Conservation (phyloP, 2,329 filamentous ascomycete species). For the Colletotrichum eleusines region DNA sequence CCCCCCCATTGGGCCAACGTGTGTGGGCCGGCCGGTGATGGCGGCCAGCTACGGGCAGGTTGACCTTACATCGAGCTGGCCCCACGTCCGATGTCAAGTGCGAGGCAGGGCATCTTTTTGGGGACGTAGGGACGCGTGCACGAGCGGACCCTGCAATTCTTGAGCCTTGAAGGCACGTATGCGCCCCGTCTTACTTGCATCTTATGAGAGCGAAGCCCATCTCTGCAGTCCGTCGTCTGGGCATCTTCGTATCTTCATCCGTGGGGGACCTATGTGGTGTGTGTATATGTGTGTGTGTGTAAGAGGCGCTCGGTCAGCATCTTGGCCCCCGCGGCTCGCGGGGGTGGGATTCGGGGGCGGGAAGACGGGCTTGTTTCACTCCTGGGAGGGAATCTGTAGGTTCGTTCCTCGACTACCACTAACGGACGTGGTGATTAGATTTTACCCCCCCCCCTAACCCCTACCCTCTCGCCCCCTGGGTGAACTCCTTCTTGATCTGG, state of each 20-base stretch:
- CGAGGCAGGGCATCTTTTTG: not conserved
- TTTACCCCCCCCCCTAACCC: too few species aligned
- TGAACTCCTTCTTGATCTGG: not conserved
- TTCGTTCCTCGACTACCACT: not conserved
- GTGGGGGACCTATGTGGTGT: not conserved
- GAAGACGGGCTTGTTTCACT: constrained; percentile 33
- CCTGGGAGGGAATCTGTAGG: not conserved
- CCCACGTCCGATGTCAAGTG: not conserved
- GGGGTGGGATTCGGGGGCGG: constrained; percentile 31
- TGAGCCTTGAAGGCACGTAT: constrained; percentile 15
- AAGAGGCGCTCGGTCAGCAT: constrained; percentile 18
- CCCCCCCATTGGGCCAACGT: constrained; percentile 25
- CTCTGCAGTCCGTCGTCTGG: not conserved
- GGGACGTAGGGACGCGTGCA: not conserved
- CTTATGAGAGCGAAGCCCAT: not conserved
- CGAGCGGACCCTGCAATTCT: constrained; percentile 22
- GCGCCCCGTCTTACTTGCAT: constrained; percentile 9
- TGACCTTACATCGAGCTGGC: not conserved
- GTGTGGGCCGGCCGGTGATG: constrained; percentile 12
- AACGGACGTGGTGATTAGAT: not conserved
- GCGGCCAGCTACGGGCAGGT: not conserved
- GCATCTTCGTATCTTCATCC: constrained; percentile 5
- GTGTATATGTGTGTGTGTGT: not conserved
- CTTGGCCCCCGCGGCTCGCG: constrained; percentile 22
- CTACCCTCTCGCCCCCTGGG: too few species aligned